phyloP scores from a whole-genome alignment of 352 stramenopile genomes.

The Globisporangium solare region DNA sequence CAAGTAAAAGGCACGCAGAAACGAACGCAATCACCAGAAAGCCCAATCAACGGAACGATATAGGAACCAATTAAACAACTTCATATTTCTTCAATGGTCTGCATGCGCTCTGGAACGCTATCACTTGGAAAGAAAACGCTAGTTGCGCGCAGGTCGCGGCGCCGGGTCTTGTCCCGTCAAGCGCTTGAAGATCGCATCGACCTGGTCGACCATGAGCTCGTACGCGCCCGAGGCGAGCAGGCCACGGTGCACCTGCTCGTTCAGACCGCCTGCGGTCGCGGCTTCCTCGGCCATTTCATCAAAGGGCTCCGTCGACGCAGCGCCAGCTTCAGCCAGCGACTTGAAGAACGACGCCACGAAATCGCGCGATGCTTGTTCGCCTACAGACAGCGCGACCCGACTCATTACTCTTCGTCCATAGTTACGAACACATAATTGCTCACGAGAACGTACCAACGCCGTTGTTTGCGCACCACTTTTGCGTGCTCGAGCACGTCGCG shows the following conservation, averaged over 20 bases:
- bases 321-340: constrained; percentile 66
- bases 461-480: constrained; percentile 85
- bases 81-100: background rate
- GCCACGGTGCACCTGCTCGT: constrained; percentile 80
- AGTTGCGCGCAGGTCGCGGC: constrained; percentile 36
- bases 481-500: constrained; percentile 73
- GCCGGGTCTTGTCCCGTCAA: constrained; percentile 63
- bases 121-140: constrained; percentile 7
- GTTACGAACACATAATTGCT: background rate
- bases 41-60: background rate
- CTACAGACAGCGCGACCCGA: constrained; percentile 15
- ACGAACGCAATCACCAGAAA: background rate
- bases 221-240: constrained; percentile 65
- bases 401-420: no score
- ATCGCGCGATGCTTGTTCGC: constrained; percentile 60
- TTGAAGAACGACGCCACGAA: constrained; percentile 85
- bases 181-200: constrained; percentile 82
- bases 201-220: constrained; percentile 73
- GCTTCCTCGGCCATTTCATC: constrained; percentile 83
- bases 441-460: constrained; percentile 52
- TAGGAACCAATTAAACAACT: background rate
- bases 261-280: constrained; percentile 74
- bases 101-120: background rate
- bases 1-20: background rate
- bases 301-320: constrained; percentile 67